Conservation (phyloP, 2,329 filamentous ascomycete genomes). For the Didymella keratinophila region DNA sequence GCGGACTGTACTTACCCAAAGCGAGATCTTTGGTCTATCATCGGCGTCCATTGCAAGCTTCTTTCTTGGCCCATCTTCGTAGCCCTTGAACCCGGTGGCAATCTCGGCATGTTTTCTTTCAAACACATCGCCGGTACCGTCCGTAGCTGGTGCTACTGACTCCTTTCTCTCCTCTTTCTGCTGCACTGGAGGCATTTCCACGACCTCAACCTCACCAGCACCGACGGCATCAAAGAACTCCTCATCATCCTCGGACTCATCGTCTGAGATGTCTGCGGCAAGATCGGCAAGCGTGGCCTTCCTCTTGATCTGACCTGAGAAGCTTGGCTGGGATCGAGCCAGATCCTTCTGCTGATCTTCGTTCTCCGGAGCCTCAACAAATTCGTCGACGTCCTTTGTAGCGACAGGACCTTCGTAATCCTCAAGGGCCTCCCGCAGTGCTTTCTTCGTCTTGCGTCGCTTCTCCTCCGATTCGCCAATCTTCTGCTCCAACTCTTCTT, state of each 20-base stretch:
- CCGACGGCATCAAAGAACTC: constrained; percentile 98
- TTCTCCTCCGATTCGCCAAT: constrained; percentile 92
- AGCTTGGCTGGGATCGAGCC: constrained; percentile 26
- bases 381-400: constrained; percentile 38
- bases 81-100: constrained; percentile 81
- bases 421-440: constrained; percentile 84
- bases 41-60: constrained; percentile 89
- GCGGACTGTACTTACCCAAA: constrained; percentile 73
- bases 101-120: constrained; percentile 68
- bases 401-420: constrained; percentile 48
- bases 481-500: constrained; percentile 86
- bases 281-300: constrained; percentile 75
- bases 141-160: constrained; percentile 26
- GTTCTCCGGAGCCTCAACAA: constrained; percentile 42
- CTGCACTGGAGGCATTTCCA: constrained; percentile 64
- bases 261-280: constrained; percentile 69
- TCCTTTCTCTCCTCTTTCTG: constrained; percentile 50
- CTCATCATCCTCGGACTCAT: constrained; percentile 79
- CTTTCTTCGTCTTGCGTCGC: constrained; percentile 86
- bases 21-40: constrained; percentile 88
- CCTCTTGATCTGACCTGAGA: constrained; percentile 54
- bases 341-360: constrained; percentile 46
- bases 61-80: constrained; percentile 84
- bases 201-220: constrained; percentile 85
- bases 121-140: constrained; percentile 56